These are phyloP conservation scores for Chloris gayana DNA, from an alignment of 176 grass and related monocot species.

Conservation along the genomic window DNA sequence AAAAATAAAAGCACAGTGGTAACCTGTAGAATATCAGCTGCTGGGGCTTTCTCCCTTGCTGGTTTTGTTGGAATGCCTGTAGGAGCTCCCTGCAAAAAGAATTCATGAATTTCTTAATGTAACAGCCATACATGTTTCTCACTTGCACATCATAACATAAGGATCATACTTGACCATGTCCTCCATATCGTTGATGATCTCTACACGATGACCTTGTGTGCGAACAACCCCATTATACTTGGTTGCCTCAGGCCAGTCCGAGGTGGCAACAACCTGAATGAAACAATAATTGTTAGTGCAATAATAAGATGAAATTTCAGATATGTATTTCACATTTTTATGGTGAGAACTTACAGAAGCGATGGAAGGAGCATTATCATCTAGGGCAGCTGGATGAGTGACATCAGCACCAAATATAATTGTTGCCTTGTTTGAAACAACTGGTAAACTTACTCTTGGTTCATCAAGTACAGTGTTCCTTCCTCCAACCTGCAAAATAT, in stretches of 20 bases:
- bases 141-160: neutral
- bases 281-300: neutral
- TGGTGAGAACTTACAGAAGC: constrained; percentile 72
- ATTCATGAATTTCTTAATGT: neutral
- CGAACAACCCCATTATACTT: constrained; percentile 88
- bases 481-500: constrained; percentile 64
- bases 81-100: constrained; percentile 74
- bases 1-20: constrained; percentile 9
- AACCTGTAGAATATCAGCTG: constrained; percentile 97
- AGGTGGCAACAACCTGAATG: constrained; percentile 83
- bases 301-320: constrained; percentile 7
- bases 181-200: constrained; percentile 61
- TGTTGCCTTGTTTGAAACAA: constrained; percentile 55
- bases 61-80: constrained; percentile 33
- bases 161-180: constrained; percentile 45
- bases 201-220: constrained; percentile 83
- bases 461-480: constrained; percentile 62
- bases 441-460: constrained; percentile 35
- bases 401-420: constrained; percentile 99
- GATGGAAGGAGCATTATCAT: constrained; percentile 89
- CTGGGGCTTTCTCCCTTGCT: constrained; percentile 83
- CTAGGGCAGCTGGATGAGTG: constrained; percentile 88
- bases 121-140: neutral
- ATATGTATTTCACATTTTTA: neutral
- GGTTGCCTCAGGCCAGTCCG: constrained; percentile 90